Evolutionary conservation across 2,329 filamentous ascomycete genomes (phyloP).

Genomic region (Tolypocladium guangdongense): DNA sequence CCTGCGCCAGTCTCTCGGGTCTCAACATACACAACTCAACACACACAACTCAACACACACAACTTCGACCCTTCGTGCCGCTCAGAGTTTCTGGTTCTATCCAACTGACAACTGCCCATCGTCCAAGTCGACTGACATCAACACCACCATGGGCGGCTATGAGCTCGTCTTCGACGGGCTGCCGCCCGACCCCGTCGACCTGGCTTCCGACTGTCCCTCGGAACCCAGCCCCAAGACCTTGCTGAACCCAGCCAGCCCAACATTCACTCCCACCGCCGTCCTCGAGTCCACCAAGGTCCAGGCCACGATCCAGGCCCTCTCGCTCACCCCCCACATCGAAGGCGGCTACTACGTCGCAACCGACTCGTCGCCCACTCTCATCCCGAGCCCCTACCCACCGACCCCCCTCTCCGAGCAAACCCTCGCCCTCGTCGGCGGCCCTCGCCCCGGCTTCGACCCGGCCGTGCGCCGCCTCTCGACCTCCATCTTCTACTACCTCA

Average conservation of each 20-base stretch:
- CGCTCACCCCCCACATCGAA: conserved; percentile 39
- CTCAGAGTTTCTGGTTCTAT: not conserved
- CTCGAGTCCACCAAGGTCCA: conserved; percentile 6
- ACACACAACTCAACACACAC: not conserved
- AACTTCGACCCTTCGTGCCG: not conserved
- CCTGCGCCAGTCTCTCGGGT: not conserved
- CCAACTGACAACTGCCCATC: not conserved
- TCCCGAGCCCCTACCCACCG: conserved; percentile 36
- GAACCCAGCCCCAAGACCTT: not conserved
- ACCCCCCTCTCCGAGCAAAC: conserved; percentile 24
- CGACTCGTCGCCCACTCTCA: conserved; percentile 37
- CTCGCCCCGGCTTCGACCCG: conserved; percentile 25
- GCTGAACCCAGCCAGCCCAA: not conserved
- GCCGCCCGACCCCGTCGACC: not conserved
- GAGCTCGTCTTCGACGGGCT: not conserved
- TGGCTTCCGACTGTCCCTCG: too few species aligned
- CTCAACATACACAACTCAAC: not conserved
- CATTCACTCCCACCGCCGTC: not conserved
- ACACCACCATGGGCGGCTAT: not conserved
- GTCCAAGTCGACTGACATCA: not conserved
- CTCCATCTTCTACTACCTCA: conserved; percentile 55
- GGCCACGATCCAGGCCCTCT: conserved; percentile 22
- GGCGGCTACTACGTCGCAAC: conserved; percentile 56
- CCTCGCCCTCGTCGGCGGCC: conserved; percentile 17
- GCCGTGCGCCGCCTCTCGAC: conserved; percentile 42